These are phyloP conservation scores for Eucalyptus virginea DNA, from an alignment of 345 rosid species.

Conservation along the genomic window DNA sequence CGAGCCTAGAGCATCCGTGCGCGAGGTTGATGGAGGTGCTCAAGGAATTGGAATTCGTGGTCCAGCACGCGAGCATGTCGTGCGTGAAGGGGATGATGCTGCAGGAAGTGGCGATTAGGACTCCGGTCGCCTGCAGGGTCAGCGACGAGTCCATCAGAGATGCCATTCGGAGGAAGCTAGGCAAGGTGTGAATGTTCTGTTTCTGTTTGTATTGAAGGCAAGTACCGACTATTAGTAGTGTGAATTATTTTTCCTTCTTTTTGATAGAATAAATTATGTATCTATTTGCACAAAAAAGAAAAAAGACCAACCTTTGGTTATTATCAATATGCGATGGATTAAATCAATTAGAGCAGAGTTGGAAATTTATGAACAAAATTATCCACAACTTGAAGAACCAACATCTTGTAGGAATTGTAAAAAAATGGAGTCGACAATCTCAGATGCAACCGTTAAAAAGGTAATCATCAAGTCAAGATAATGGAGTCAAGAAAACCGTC, in stretches of 20 bases:
- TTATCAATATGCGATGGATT: no score
- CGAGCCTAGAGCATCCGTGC: not conserved
- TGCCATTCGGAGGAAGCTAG: not conserved
- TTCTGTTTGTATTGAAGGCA: not conserved
- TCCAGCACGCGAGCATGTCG: constrained; percentile 30
- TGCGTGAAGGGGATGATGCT: constrained; percentile 14
- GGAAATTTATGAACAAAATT: no score
- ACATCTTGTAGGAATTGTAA: no score
- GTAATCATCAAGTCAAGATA: no score
- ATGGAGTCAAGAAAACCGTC: no score
- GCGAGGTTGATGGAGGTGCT: not conserved
- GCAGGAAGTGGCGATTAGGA: constrained; percentile 20
- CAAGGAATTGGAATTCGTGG: constrained; percentile 6
- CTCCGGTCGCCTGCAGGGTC: constrained; percentile 6
- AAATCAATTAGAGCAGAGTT: no score
- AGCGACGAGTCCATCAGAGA: not conserved
- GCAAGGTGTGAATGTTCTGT: not conserved
- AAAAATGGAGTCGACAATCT: no score
- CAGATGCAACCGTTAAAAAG: no score
- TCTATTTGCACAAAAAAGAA: no score
- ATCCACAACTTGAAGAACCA: no score
- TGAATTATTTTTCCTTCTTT: not conserved
- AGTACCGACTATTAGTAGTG: not conserved
- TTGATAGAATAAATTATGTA: not conserved
- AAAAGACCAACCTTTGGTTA: no score